These are phyloP conservation scores for Pleurotus ostreatus DNA, from an alignment of 768 basidiomycete species.

Conservation along the genomic window DNA sequence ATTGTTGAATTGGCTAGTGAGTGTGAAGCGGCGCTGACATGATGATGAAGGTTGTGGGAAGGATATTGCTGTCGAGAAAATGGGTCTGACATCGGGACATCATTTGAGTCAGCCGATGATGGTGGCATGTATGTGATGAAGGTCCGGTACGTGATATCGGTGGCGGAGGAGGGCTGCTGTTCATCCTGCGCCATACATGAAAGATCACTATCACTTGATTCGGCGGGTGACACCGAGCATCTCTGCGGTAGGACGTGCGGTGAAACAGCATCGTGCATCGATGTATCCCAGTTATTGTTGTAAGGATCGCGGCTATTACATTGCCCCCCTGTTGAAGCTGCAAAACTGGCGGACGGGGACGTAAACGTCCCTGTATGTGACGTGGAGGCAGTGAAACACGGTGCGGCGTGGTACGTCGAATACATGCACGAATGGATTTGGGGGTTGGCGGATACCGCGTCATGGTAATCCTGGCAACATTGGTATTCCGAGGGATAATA, in stretches of 20 bases:
- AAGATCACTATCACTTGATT: conserved; percentile 9
- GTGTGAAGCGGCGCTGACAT: conserved; percentile 7
- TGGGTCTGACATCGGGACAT: background rate
- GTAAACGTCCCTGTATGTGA: background rate
- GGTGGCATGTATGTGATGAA: background rate
- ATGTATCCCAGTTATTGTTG: background rate
- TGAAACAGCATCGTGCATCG: background rate
- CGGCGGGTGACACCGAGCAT: conserved; percentile 4
- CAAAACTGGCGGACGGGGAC: background rate
- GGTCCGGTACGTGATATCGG: background rate
- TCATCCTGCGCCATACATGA: conserved; percentile 5
- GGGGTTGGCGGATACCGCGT: background rate
- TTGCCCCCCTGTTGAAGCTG: background rate
- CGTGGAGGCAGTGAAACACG: conserved; percentile 4
- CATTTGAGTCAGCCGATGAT: background rate
- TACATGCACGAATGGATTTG: background rate
- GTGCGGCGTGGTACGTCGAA: conserved; percentile 3
- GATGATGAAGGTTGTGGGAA: background rate
- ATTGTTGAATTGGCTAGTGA: background rate
- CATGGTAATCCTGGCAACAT: conserved; percentile 3
- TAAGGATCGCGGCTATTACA: background rate
- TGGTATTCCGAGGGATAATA: background rate
- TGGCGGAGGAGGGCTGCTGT: background rate
- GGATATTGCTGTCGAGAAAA: background rate
- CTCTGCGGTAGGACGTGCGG: background rate